Conservation (phyloP, 352 stramenopile species). For the Phytopythium litorale region DNA sequence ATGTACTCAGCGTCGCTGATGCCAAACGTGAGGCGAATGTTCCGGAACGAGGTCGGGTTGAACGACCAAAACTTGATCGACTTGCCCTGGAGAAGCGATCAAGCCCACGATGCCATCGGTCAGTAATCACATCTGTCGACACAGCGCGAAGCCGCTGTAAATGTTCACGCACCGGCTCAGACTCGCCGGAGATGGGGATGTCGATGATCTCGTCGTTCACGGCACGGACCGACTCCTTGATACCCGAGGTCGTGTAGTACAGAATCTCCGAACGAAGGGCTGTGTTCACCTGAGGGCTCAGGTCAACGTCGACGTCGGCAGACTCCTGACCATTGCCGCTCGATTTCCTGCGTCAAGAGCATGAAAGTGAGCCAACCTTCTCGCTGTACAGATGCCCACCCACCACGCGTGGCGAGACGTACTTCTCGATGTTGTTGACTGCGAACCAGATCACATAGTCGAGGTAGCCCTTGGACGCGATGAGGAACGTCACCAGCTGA, state of each 20-base stretch:
- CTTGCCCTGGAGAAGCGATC: constrained; percentile 35
- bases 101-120: constrained; percentile 1
- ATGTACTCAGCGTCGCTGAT: constrained; percentile 84
- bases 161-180: constrained; percentile 39
- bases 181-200: constrained; percentile 78
- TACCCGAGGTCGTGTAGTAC: constrained; percentile 89
- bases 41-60: constrained; percentile 77
- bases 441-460: constrained; percentile 91
- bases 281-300: constrained; percentile 88
- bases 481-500: constrained; percentile 81
- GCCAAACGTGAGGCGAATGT: constrained; percentile 78
- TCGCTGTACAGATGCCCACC: not conserved
- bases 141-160: not conserved
- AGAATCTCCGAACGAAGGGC: constrained; percentile 85
- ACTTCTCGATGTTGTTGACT: constrained; percentile 86
- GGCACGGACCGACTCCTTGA: constrained; percentile 81
- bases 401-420: constrained; percentile 1
- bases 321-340: constrained; percentile 50
- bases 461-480: constrained; percentile 80
- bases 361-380: not conserved
- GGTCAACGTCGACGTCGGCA: constrained; percentile 77
- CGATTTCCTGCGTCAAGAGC: constrained; percentile 15
- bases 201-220: constrained; percentile 70
- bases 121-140: not conserved
- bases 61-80: constrained; percentile 89